Evolutionary conservation across 352 stramenopile species (phyloP).

Genomic region (Globisporangium recalcitrans): DNA sequence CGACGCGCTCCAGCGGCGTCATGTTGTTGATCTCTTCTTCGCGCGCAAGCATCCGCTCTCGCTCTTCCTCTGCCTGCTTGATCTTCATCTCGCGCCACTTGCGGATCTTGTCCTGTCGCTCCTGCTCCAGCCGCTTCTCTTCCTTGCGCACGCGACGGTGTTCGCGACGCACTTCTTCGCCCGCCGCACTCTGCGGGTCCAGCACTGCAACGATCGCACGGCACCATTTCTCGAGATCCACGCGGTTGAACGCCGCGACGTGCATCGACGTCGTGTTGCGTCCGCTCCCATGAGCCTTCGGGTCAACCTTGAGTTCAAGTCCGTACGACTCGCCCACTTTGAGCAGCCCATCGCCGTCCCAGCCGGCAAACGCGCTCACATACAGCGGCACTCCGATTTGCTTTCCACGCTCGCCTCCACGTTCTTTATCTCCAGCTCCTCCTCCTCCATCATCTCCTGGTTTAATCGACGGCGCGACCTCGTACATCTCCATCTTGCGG

Average conservation of each 20-base stretch:
- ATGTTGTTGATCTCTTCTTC: constrained; percentile 74
- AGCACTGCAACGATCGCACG: constrained; percentile 65
- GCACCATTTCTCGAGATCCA: constrained; percentile 82
- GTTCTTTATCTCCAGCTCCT: not conserved
- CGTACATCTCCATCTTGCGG: constrained; percentile 75
- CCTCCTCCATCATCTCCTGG: not conserved
- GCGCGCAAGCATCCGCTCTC: constrained; percentile 41
- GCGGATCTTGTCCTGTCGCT: constrained; percentile 60
- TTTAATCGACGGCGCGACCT: constrained; percentile 12
- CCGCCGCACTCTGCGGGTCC: constrained; percentile 53
- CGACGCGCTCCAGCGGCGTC: constrained; percentile 62
- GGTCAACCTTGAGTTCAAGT: constrained; percentile 72
- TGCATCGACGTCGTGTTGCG: constrained; percentile 37
- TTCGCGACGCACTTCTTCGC: constrained; percentile 53
- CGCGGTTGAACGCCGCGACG: constrained; percentile 71
- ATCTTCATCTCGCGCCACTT: constrained; percentile 66
- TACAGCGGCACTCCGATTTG: constrained; percentile 39
- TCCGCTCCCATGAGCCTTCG: constrained; percentile 26
- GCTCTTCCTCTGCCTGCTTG: constrained; percentile 46
- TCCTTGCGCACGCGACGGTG: constrained; percentile 53
- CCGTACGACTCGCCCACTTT: constrained; percentile 70
- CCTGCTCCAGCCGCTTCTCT: constrained; percentile 48
- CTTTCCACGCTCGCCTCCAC: constrained; percentile 15
- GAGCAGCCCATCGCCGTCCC: constrained; percentile 65
- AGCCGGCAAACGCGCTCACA: constrained; percentile 64